Percentiles rank a stretch among this genome's conserved stretches.
Conservation (phyloP, 768 basidiomycete species). For the Agaricus blazei region DNA sequence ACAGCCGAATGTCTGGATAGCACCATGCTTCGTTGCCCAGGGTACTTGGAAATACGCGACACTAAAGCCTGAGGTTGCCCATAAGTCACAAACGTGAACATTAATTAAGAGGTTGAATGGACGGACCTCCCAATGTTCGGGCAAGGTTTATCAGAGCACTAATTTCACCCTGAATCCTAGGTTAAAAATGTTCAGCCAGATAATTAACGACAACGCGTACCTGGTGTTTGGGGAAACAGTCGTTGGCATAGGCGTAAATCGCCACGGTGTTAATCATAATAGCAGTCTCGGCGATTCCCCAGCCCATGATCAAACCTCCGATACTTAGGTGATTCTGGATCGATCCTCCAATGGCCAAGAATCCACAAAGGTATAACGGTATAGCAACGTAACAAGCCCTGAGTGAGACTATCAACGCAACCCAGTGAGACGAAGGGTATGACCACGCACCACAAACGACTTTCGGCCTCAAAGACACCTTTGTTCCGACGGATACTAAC, state of each 20-base stretch:
- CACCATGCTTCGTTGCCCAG: conserved; percentile 48
- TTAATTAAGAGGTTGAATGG: background rate
- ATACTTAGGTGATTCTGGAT: conserved; percentile 42
- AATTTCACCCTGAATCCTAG: conserved; percentile 39
- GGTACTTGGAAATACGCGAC: conserved; percentile 57
- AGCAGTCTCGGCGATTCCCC: conserved; percentile 48
- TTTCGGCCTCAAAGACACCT: conserved; percentile 38
- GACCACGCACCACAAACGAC: conserved; percentile 41
- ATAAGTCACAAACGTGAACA: background rate
- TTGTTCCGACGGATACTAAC: conserved; percentile 24
- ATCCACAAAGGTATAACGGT: conserved; percentile 50
- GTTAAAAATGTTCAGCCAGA: background rate
- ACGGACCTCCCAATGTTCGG: conserved; percentile 41
- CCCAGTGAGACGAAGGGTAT: background rate
- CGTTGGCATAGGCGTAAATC: conserved; percentile 33
- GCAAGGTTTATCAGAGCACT: conserved; percentile 50
- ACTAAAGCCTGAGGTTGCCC: conserved; percentile 30
- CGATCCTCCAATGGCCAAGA: conserved; percentile 44
- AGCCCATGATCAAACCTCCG: conserved; percentile 51
- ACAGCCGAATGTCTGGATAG: conserved; percentile 48
- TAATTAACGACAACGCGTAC: background rate
- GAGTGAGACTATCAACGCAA: background rate
- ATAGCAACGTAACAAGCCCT: conserved; percentile 52
- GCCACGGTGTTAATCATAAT: conserved; percentile 51
- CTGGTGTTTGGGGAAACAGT: conserved; percentile 26